phyloP scores from a whole-genome alignment of 257 asterid genomes.

The Solanum tarapatanum region DNA sequence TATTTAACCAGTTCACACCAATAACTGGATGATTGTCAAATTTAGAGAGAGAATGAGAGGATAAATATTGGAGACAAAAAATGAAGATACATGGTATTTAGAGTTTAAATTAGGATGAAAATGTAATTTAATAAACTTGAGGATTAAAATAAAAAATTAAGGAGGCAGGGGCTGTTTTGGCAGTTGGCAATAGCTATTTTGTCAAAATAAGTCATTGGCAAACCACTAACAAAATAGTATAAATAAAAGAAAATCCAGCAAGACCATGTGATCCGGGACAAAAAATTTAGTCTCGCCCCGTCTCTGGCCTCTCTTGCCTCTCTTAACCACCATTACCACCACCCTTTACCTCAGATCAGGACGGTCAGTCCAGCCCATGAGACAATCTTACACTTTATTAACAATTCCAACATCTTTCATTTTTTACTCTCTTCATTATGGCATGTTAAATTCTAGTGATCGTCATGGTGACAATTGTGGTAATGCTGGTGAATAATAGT shows the following conservation, averaged over 20 bases:
- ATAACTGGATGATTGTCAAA: not conserved
- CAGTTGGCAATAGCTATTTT: not conserved
- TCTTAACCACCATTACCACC: not conserved
- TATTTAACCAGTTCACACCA: not conserved
- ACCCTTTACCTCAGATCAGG: not conserved
- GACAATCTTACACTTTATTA: not conserved
- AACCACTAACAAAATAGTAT: not conserved
- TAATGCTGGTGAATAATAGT: not conserved
- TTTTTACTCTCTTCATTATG: not conserved
- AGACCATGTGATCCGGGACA: not conserved
- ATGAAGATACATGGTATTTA: not conserved
- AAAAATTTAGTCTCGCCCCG: not conserved
- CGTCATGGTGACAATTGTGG: not conserved
- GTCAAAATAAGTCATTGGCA: not conserved
- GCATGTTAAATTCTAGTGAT: not conserved
- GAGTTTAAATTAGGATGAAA: not conserved
- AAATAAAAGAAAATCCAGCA: not conserved
- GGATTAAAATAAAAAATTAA: not conserved
- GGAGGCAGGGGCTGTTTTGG: not conserved
- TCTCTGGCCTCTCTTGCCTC: not conserved
- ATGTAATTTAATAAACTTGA: not conserved
- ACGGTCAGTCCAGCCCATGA: not conserved
- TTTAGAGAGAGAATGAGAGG: not conserved
- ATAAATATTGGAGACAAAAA: not conserved
- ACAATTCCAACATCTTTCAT: not conserved